Percentiles rank a stretch among this genome's conserved stretches.
Evolutionary conservation across 1,284 basidiomycete genomes (phyloP).

Genomic region (Afroboletus lepidellus): DNA sequence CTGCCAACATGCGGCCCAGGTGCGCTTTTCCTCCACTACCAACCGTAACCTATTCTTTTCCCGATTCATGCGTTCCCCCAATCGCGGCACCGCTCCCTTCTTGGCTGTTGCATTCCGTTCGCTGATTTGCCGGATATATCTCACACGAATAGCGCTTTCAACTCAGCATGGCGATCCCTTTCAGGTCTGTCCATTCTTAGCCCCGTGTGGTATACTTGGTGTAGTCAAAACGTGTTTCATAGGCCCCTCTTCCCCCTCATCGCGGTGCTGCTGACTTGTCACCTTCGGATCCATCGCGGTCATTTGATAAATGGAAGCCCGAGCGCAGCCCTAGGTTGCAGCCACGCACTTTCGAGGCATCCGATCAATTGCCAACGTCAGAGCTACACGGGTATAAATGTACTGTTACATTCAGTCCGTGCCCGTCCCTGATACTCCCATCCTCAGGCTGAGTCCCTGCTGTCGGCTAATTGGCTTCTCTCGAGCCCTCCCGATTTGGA

Average conservation of each 20-base stretch:
- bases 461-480: conserved; percentile 21
- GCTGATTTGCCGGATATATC: conserved; percentile 38
- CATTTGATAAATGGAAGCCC: conserved; percentile 36
- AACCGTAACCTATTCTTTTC: conserved; percentile 24
- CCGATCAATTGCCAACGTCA: conserved; percentile 34
- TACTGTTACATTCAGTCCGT: conserved; percentile 19
- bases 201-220: conserved; percentile 12
- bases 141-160: conserved; percentile 8
- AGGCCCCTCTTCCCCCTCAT: conserved; percentile 25
- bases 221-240: conserved; percentile 36
- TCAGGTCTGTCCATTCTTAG: conserved; percentile 29
- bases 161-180: conserved; percentile 23
- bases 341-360: conserved; percentile 30
- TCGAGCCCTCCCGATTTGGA: conserved; percentile 22
- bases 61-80: conserved; percentile 17
- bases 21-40: conserved; percentile 28
- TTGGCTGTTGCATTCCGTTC: conserved; percentile 5
- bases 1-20: conserved; percentile 34
- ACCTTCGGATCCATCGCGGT: conserved; percentile 28
- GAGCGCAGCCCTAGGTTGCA: conserved; percentile 27
- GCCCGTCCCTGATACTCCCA: conserved; percentile 30
- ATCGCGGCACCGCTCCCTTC: conserved; percentile 26
- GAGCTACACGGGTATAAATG: conserved; percentile 34
- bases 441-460: conserved; percentile 14
- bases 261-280: conserved; percentile 22